A percentile compares a stretch with the other conserved stretches of the same genome.
Evolutionary conservation across 306 rosid species (phyloP).

Genomic region (Dalbergia cultrata): DNA sequence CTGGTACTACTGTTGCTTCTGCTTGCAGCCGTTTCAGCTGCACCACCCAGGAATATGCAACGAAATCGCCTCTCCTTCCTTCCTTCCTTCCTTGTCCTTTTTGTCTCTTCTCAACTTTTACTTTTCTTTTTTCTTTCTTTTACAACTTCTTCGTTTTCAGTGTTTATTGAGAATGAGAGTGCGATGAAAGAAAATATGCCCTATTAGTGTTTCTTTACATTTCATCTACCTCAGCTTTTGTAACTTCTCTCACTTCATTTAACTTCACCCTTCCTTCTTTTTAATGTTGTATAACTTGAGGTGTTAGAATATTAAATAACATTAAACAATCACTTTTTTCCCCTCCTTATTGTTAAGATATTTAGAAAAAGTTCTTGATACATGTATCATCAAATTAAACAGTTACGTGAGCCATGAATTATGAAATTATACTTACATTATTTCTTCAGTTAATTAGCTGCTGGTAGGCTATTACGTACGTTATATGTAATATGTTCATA

Average conservation of each 20-base stretch:
- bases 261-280: not conserved
- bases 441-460: too few species aligned
- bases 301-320: too few species aligned
- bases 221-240: not conserved
- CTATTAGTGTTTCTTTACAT: not conserved
- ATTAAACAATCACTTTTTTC: not conserved
- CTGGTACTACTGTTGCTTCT: not conserved
- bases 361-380: not conserved
- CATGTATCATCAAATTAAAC: not conserved
- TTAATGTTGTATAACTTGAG: too few species aligned
- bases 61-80: slow-evolving; percentile 5
- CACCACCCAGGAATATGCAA: not conserved
- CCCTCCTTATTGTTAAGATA: too few species aligned
- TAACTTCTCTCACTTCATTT: not conserved
- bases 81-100: not conserved
- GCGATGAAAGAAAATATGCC: too few species aligned
- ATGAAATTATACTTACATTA: too few species aligned
- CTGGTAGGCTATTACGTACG: too few species aligned
- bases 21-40: slow-evolving; percentile 40
- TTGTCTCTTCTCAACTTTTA: not conserved
- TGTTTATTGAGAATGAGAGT: too few species aligned
- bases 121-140: not conserved
- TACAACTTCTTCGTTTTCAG: too few species aligned
- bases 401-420: too few species aligned
- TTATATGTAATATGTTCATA: too few species aligned